Evolutionary conservation across 202 grass and related monocot species (phyloP).

Genomic region (Elaeis oleifera): DNA sequence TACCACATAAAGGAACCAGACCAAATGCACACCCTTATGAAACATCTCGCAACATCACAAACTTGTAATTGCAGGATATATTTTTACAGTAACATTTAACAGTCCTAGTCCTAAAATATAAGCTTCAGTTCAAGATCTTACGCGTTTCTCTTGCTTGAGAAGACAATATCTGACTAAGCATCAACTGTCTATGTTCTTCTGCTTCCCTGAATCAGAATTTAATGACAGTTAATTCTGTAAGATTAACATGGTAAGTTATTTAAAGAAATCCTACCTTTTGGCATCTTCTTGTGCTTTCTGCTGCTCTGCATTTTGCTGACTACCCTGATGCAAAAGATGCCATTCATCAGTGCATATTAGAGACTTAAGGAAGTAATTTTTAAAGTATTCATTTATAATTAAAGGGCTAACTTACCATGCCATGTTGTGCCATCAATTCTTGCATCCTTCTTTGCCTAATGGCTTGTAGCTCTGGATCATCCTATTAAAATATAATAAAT

Average conservation of each 20-base stretch:
- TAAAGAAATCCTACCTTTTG: constrained; percentile 44
- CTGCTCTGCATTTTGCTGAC: constrained; percentile 66
- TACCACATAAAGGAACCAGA: too few relatives aligned
- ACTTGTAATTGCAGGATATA: too few relatives aligned
- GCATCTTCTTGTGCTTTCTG: constrained; percentile 79
- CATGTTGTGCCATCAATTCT: constrained; percentile 86
- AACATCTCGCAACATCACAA: too few relatives aligned
- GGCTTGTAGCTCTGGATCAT: constrained; percentile 89
- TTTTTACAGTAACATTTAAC: too few relatives aligned
- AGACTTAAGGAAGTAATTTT: background rate
- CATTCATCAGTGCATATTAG: constrained; percentile 8
- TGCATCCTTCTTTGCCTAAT: constrained; percentile 97
- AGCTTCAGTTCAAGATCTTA: constrained; percentile 33
- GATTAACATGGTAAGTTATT: constrained; percentile 3
- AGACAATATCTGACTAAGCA: constrained; percentile 94
- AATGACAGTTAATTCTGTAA: constrained; percentile 11
- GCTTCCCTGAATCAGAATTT: constrained; percentile 48
- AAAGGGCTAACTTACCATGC: constrained; percentile 35
- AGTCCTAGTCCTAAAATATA: too few relatives aligned
- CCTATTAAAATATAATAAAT: constrained; percentile 25
- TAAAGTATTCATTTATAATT: background rate
- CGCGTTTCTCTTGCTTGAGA: constrained; percentile 86
- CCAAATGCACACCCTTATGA: too few relatives aligned
- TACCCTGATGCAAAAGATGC: constrained; percentile 41
- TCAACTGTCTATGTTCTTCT: constrained; percentile 82